Percentiles rank a stretch among this genome's conserved stretches.
Evolutionary conservation across 148 eudicot genomes (phyloP).

Genomic region (Nepenthes mirabilis): DNA sequence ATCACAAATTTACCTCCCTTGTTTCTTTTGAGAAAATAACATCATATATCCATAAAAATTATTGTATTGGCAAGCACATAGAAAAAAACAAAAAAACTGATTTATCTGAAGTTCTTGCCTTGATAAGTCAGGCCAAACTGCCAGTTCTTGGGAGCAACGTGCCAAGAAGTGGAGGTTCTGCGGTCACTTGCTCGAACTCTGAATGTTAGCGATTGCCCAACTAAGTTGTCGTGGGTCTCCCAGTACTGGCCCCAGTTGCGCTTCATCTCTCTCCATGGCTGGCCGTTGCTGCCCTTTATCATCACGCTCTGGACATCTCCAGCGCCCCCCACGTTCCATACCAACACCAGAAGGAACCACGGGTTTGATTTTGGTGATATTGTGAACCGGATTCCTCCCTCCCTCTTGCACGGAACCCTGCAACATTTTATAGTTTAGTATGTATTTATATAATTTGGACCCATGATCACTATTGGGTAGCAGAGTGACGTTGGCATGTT

Average conservation of each 20-base stretch:
- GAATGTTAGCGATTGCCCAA: constrained; percentile 39
- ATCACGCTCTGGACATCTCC: constrained; percentile 41
- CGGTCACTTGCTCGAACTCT: constrained; percentile 43
- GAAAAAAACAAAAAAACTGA: too few relatives aligned
- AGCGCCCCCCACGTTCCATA: constrained; percentile 71
- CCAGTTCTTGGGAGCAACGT: constrained; percentile 34
- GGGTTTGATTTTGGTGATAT: constrained; percentile 36
- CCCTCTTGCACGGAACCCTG: constrained; percentile 62
- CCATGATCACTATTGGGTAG: too few relatives aligned
- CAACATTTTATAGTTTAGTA: not conserved
- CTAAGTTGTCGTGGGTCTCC: constrained; percentile 30
- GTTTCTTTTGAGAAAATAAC: too few relatives aligned
- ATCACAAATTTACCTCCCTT: too few relatives aligned
- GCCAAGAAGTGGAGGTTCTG: constrained; percentile 32
- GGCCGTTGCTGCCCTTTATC: constrained; percentile 32
- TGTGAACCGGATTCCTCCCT: constrained; percentile 62
- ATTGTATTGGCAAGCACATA: too few relatives aligned
- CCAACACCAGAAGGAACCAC: constrained; percentile 33
- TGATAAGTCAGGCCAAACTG: constrained; percentile 54
- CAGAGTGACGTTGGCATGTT: too few relatives aligned
- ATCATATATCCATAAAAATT: too few relatives aligned
- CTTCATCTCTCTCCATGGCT: constrained; percentile 36
- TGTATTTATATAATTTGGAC: too few relatives aligned
- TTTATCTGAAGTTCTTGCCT: constrained; percentile 38
- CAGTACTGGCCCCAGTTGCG: constrained; percentile 67